A percentile compares a stretch with the other conserved stretches of the same genome.
Conservation (phyloP, 108 stramenopile species). For the Stephanodiscus triporus region DNA sequence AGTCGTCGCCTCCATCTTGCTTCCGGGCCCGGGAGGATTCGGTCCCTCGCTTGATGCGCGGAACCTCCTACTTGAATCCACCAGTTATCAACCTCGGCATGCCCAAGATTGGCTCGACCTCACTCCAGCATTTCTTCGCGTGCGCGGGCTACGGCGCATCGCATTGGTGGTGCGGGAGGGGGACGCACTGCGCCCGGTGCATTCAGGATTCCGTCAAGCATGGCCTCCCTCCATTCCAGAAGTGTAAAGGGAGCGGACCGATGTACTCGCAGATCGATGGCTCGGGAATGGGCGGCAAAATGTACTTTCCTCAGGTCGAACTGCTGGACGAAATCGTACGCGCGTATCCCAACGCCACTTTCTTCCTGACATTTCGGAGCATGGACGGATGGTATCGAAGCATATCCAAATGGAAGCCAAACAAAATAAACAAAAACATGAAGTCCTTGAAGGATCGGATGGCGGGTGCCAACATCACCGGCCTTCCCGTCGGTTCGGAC, state of each 20-base stretch:
- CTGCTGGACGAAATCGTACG: constrained; percentile 11
- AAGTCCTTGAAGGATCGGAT: constrained; percentile 3
- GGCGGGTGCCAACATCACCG: neutral
- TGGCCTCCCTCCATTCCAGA: constrained; percentile 26
- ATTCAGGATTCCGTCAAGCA: constrained; percentile 13
- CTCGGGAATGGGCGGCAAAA: neutral
- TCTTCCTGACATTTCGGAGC: constrained; percentile 26
- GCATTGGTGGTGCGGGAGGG: constrained; percentile 28
- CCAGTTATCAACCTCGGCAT: neutral
- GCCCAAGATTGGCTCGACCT: neutral
- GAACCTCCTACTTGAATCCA: too few relatives aligned
- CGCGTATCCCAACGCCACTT: constrained; percentile 31
- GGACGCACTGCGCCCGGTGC: constrained; percentile 30
- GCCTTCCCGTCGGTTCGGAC: neutral
- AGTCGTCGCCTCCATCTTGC: neutral
- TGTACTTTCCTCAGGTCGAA: constrained; percentile 12
- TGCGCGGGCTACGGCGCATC: constrained; percentile 32
- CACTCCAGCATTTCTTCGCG: constrained; percentile 20
- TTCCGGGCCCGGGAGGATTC: neutral
- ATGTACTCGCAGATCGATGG: constrained; percentile 1
- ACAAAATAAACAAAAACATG: neutral
- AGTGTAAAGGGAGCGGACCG: neutral
- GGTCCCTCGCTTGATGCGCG: too few relatives aligned
- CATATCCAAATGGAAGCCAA: constrained; percentile 24
- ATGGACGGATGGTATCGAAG: constrained; percentile 33